Conservation (phyloP, 140 eudicot species). For the Ambrosia hybrid region DNA sequence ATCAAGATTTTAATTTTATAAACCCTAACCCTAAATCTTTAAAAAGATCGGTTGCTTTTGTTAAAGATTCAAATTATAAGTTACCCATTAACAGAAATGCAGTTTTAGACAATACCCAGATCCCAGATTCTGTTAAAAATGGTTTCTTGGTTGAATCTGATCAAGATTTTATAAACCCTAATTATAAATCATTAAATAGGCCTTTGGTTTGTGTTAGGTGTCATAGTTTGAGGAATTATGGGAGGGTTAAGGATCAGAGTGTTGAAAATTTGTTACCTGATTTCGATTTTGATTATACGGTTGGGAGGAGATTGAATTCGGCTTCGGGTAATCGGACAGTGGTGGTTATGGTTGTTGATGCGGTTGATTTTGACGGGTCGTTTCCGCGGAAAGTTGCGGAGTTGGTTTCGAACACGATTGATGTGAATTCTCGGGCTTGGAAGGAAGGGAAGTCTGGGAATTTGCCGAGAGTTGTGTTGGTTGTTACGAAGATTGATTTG, state of each 20-base stretch:
- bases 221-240: slow-evolving; percentile 71
- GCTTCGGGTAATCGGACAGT: slow-evolving; percentile 64
- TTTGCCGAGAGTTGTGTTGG: slow-evolving; percentile 76
- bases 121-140: slow-evolving; percentile 62
- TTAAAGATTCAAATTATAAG: too few relatives aligned
- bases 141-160: slow-evolving; percentile 48
- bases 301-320: slow-evolving; percentile 71
- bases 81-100: slow-evolving; percentile 44
- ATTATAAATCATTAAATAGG: slow-evolving; percentile 17
- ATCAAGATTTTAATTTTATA: slow-evolving; percentile 15
- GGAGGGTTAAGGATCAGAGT: slow-evolving; percentile 62
- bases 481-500: slow-evolving; percentile 85
- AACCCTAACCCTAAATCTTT: slow-evolving; percentile 13
- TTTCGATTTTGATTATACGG: slow-evolving; percentile 91
- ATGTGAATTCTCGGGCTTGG: slow-evolving; percentile 74
- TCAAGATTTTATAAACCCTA: slow-evolving; percentile 21
- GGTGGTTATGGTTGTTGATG: slow-evolving; percentile 86
- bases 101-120: slow-evolving; percentile 59
- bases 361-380: slow-evolving; percentile 86
- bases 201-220: slow-evolving; percentile 86
- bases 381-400: slow-evolving; percentile 72
- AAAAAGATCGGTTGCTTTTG: slow-evolving; percentile 60
- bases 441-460: slow-evolving; percentile 91
- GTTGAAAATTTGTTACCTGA: slow-evolving; percentile 85
- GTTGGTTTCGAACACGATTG: slow-evolving; percentile 59